phyloP scores from a whole-genome alignment of 345 rosid species.

The Pistacia atlantica region DNA sequence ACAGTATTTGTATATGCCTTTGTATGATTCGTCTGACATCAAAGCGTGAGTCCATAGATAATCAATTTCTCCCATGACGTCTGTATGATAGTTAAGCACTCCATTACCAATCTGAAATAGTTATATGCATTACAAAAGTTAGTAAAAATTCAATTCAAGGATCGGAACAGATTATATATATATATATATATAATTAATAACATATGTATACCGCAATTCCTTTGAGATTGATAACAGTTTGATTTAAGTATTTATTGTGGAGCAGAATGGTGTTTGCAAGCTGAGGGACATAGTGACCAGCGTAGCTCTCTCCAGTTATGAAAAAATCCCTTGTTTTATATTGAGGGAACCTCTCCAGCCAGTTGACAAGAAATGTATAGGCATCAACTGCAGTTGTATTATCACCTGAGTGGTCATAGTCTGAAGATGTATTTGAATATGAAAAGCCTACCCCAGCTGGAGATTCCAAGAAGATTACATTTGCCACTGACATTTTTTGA shows the following conservation, averaged over 20 bases:
- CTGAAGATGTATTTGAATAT: slow-evolving; percentile 18
- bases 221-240: slow-evolving; percentile 31
- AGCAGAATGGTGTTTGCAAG: slow-evolving; percentile 34
- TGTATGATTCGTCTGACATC: slow-evolving; percentile 41
- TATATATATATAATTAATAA: no score
- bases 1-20: slow-evolving; percentile 27
- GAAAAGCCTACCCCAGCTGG: slow-evolving; percentile 23
- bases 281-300: slow-evolving; percentile 36
- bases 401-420: slow-evolving; percentile 16
- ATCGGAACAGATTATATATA: no score
- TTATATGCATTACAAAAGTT: background rate
- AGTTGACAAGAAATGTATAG: slow-evolving; percentile 38
- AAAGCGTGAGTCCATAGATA: slow-evolving; percentile 51
- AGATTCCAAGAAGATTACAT: slow-evolving; percentile 24
- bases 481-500: slow-evolving; percentile 16
- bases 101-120: slow-evolving; percentile 47
- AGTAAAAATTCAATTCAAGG: background rate
- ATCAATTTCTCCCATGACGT: slow-evolving; percentile 26
- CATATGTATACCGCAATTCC: slow-evolving; percentile 23
- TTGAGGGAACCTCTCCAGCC: slow-evolving; percentile 39
- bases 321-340: slow-evolving; percentile 37
- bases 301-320: slow-evolving; percentile 44
- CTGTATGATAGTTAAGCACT: slow-evolving; percentile 33
- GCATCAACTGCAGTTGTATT: slow-evolving; percentile 30
- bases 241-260: slow-evolving; percentile 22